Percentiles rank a stretch among this genome's conserved stretches.
Conservation (phyloP, 2,329 filamentous ascomycete genomes). For the Venturia oleaginea region DNA sequence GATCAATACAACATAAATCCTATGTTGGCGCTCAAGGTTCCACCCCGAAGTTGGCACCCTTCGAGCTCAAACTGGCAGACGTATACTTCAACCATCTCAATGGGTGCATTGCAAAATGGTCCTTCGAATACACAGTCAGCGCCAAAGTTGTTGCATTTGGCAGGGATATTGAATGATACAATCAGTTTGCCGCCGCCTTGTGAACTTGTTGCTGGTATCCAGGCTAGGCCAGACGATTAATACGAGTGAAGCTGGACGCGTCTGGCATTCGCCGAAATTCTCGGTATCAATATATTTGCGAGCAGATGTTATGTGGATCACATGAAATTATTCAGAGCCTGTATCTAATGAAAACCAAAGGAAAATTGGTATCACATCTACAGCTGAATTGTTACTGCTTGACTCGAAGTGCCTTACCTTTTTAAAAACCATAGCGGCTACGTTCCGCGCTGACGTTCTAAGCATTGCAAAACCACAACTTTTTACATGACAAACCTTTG, state of each 20-base stretch:
- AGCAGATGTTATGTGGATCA: not conserved
- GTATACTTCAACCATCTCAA: not conserved
- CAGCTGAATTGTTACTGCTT: not conserved
- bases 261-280: not conserved
- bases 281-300: not conserved
- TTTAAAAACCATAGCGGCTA: not conserved
- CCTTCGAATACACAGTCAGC: not conserved
- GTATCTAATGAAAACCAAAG: not conserved
- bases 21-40: slow-evolving; percentile 10
- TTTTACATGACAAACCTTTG: not conserved
- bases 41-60: not conserved
- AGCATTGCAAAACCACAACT: not conserved
- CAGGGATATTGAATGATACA: slow-evolving; percentile 9
- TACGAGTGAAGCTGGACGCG: not conserved
- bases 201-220: slow-evolving; percentile 9
- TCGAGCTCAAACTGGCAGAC: slow-evolving; percentile 1
- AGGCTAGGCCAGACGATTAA: slow-evolving; percentile 4
- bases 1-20: slow-evolving; percentile 14
- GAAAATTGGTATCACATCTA: not conserved
- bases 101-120: not conserved
- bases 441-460: not conserved
- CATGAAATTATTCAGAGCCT: not conserved
- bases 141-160: slow-evolving; percentile 3
- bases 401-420: not conserved
- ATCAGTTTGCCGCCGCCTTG: slow-evolving; percentile 10